Percentiles rank a stretch among this genome's conserved stretches.
phyloP scores from a whole-genome alignment of 768 basidiomycete species.

The Boletus sp. region DNA sequence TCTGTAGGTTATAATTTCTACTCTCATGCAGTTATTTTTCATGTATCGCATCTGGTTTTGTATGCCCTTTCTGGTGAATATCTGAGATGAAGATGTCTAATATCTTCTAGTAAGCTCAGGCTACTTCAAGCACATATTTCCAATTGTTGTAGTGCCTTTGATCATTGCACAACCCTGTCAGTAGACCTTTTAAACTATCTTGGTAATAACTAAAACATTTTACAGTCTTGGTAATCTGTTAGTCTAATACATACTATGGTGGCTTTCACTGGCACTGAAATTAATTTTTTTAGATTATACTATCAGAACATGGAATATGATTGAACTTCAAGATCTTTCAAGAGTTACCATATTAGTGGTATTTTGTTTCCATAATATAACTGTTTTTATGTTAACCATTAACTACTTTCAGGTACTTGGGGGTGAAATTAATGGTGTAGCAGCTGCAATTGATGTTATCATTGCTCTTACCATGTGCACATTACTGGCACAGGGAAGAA shows the following conservation, averaged over 20 bases:
- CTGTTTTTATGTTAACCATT: neutral
- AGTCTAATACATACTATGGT: neutral
- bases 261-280: neutral
- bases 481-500: neutral
- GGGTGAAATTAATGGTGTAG: neutral
- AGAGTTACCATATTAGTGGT: neutral
- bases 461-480: neutral
- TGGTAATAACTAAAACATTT: neutral
- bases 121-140: neutral
- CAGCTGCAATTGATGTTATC: neutral
- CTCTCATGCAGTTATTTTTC: neutral
- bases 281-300: neutral
- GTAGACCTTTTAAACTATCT: neutral
- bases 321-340: neutral
- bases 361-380: neutral
- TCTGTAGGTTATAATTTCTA: neutral
- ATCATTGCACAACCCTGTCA: neutral
- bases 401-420: neutral
- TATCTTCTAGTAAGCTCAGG: neutral
- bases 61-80: neutral
- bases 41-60: neutral
- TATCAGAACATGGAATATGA: neutral
- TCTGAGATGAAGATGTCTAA: neutral
- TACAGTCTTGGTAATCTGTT: neutral
- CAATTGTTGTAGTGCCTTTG: neutral